Base-by-base conservation (phyloP, 108 stramenopile species). In the Nitzschia putrida region DNA sequence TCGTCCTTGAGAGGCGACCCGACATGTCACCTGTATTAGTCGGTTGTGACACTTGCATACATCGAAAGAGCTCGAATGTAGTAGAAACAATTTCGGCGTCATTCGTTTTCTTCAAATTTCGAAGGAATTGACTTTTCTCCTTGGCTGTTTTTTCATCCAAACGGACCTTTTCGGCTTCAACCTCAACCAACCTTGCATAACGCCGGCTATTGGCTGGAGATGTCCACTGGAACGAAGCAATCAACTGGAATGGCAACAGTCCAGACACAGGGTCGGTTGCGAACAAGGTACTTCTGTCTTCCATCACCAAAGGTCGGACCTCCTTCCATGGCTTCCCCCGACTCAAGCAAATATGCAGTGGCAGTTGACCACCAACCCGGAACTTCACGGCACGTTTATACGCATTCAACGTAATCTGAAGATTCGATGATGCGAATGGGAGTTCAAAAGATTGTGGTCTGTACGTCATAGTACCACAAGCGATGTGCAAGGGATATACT, bases 381-480 rank as follows among this genome's bases (percentile, higher is more conserved):
- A 64, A 39, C 16, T 38, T 29, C 3, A 56, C 66, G 3, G 57
- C 76, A 29, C 54, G 64, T 23, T 72, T 65, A 53, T 71, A 65
- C 26, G 83, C 79, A 38, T 83, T 70, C 18, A 80, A 59, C 21
- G 83, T 57, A 63, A 85, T 69, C 42, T 74, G 60, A 29, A 85
- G 42, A 37, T 44, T 55, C 20, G 40, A 40, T 39, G 25, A 42
- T 23, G 68, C 43, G 49, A 58, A 66, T 26, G 76, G 64, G 20
- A 71, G 7, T 61, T 77, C 76, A 23, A 71, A 77, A 7, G 53
- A 16, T 53, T 71, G 69, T 18, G 68, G 76, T 4, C 53, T 54
- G 53, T 77, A 77, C 18, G 64, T 12, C 9, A 60, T 14, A 8
- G 76, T 77, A 23, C 44, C 64, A 29, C 64, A 64, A 3, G 69